Conservation (phyloP, 2,329 filamentous ascomycete species). For the Trichoderma sp. region DNA sequence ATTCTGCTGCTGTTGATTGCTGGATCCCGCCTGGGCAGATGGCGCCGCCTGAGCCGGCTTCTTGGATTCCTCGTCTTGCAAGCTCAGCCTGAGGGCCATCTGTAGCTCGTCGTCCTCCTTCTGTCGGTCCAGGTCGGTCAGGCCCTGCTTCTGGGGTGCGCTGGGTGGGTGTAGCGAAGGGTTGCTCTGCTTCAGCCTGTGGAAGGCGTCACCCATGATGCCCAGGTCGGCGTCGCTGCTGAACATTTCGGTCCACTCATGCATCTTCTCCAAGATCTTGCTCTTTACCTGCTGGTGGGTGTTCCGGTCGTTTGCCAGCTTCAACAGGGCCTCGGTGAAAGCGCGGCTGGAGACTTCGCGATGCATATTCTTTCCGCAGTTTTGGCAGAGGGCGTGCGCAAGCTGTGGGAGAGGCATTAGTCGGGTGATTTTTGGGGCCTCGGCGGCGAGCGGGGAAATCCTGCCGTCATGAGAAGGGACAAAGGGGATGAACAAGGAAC, state of each 20-base stretch:
- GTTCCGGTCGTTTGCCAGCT: conserved; percentile 90
- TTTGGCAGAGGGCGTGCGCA: conserved; percentile 87
- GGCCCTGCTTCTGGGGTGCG: conserved; percentile 87
- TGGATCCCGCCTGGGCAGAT: conserved; percentile 38
- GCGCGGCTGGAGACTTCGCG: conserved; percentile 87
- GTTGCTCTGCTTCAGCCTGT: conserved; percentile 79
- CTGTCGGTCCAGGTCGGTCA: conserved; percentile 85
- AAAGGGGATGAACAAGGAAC: conserved; percentile 26
- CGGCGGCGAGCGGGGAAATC: conserved; percentile 12
- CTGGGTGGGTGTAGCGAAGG: conserved; percentile 89
- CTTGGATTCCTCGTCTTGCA: conserved; percentile 79
- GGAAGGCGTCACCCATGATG: conserved; percentile 96
- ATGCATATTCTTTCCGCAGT: conserved; percentile 84
- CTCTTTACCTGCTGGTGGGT: conserved; percentile 95
- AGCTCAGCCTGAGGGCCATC: conserved; percentile 88
- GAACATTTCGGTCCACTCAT: conserved; percentile 96
- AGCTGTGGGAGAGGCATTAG: conserved; percentile 52
- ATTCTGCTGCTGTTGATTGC: conserved; percentile 37
- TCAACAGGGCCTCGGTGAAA: conserved; percentile 90
- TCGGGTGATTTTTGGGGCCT: neutral
- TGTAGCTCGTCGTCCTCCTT: conserved; percentile 98
- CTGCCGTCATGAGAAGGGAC: neutral
- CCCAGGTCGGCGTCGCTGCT: conserved; percentile 84
- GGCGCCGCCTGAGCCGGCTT: conserved; percentile 43
- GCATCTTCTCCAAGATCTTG: conserved; percentile 96